phyloP scores from a whole-genome alignment of 2,329 filamentous ascomycete genomes.

The Claviceps cyperi region DNA sequence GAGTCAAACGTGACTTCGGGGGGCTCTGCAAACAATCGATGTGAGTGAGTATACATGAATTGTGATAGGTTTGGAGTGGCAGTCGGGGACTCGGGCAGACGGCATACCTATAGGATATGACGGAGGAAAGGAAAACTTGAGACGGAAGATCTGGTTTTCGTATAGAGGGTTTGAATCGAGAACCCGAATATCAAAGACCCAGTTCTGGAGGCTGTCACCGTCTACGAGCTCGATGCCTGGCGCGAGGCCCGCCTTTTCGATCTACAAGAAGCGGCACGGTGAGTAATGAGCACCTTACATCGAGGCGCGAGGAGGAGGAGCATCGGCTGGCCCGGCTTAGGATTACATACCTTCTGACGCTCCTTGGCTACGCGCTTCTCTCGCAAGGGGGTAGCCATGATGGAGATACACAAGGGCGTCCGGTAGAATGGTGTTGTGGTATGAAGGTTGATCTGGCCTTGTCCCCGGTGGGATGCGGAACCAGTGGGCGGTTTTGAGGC shows the following conservation, averaged over 20 bases:
- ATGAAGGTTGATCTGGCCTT: not conserved
- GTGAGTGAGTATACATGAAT: not conserved
- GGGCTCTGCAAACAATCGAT: constrained; percentile 45
- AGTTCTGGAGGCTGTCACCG: constrained; percentile 58
- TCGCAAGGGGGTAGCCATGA: constrained; percentile 14
- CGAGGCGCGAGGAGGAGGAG: not conserved
- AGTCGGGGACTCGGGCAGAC: not conserved
- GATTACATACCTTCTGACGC: constrained; percentile 13
- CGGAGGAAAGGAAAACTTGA: constrained; percentile 74
- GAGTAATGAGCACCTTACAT: constrained; percentile 6
- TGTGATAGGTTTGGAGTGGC: not conserved
- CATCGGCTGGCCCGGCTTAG: not conserved
- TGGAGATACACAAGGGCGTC: constrained; percentile 3
- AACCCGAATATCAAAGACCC: constrained; percentile 84
- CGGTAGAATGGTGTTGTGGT: not conserved
- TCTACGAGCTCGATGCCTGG: constrained; percentile 70
- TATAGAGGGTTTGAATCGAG: constrained; percentile 87
- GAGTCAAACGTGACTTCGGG: constrained; percentile 85
- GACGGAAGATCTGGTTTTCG: constrained; percentile 59
- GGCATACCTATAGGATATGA: constrained; percentile 80
- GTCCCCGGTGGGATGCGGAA: not conserved
- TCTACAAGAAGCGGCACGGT: constrained; percentile 23
- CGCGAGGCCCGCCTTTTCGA: constrained; percentile 39
- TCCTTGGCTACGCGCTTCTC: constrained; percentile 16
- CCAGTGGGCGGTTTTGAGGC: not conserved